These are phyloP conservation scores for Fremontodendron californicum DNA, from an alignment of 345 rosid species.

Conservation along the genomic window DNA sequence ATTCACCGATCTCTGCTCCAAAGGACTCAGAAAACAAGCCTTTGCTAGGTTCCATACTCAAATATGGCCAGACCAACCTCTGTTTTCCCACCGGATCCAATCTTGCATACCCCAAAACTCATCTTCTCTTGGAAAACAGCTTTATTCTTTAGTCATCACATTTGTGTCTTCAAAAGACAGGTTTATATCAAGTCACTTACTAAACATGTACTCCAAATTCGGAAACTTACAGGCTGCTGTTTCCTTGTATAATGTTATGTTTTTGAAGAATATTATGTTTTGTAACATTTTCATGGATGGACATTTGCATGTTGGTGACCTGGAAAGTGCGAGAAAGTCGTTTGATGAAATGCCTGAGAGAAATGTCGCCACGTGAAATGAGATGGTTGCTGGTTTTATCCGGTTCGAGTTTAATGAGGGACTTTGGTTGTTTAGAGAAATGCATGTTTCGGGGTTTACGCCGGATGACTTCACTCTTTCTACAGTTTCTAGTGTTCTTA, in stretches of 20 bases:
- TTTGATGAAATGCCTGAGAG: conserved; percentile 63
- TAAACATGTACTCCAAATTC: conserved; percentile 62
- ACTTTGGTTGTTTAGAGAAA: conserved; percentile 43
- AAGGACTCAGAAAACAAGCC: conserved; percentile 51
- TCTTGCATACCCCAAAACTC: conserved; percentile 37
- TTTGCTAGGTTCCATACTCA: conserved; percentile 33
- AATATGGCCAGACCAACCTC: conserved; percentile 52
- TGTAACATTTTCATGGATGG: conserved; percentile 63
- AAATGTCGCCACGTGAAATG: conserved; percentile 70
- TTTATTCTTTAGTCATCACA: conserved; percentile 53
- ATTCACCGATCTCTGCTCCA: conserved; percentile 42
- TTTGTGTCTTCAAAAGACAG: conserved; percentile 58
- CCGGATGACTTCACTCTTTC: conserved; percentile 61
- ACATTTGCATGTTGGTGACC: conserved; percentile 39
- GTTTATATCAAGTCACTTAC: conserved; percentile 61
- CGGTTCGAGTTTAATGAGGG: conserved; percentile 60
- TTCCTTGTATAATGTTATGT: conserved; percentile 41
- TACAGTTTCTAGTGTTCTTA: conserved; percentile 63
- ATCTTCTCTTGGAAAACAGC: conserved; percentile 40
- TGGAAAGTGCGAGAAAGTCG: conserved; percentile 47
- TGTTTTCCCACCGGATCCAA: conserved; percentile 48
- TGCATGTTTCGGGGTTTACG: conserved; percentile 46
- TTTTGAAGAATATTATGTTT: conserved; percentile 61
- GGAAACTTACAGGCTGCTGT: conserved; percentile 43
- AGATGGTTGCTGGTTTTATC: conserved; percentile 47